Conservation (phyloP, 306 rosid genomes). For the Neltuma alba region DNA sequence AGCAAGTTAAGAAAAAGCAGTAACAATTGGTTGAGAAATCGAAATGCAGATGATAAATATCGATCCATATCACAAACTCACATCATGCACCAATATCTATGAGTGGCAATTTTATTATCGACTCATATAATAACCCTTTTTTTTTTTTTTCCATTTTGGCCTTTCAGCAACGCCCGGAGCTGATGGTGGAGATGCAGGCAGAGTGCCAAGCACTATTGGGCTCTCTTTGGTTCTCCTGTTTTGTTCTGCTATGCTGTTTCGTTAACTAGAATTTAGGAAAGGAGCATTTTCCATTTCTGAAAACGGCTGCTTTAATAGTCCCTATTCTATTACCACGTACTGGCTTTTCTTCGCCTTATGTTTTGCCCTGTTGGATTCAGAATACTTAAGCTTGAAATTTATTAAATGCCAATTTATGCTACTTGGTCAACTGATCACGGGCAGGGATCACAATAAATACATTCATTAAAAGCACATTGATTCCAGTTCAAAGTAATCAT, state of each 20-base stretch:
- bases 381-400: neutral
- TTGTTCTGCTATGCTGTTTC: slow-evolving; percentile 36
- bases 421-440: neutral
- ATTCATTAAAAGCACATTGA: neutral
- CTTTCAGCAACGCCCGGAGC: neutral
- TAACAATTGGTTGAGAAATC: neutral
- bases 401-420: neutral
- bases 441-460: neutral
- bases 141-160: neutral
- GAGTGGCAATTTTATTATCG: too few species aligned
- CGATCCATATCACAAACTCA: neutral
- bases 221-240: slow-evolving; percentile 29
- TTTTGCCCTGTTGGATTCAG: neutral
- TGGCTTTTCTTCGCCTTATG: neutral
- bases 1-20: neutral
- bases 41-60: neutral
- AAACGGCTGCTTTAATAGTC: neutral
- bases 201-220: slow-evolving; percentile 21
- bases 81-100: neutral
- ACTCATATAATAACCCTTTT: neutral
- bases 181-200: slow-evolving; percentile 37
- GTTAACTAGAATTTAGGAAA: slow-evolving; percentile 13
- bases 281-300: neutral
- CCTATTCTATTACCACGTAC: too few species aligned
- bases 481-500: neutral